Evolutionary conservation across 768 basidiomycete genomes (phyloP).

Genomic region (Suillus subaureus): DNA sequence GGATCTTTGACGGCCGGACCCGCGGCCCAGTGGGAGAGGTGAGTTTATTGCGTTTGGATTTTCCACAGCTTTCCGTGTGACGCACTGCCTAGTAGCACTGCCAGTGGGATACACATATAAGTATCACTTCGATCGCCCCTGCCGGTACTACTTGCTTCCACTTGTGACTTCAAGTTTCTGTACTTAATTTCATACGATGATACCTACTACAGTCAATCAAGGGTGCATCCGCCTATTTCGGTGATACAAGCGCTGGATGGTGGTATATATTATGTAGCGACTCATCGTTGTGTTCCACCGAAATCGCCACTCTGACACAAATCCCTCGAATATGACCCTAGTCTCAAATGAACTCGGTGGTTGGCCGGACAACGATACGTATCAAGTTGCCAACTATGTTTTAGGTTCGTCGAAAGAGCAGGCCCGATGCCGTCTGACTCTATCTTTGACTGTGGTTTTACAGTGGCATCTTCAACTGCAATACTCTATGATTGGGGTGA

Average conservation of each 20-base stretch:
- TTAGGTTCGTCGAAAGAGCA: neutral
- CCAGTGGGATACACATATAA: neutral
- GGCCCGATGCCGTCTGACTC: neutral
- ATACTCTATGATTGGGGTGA: neutral
- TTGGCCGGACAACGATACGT: neutral
- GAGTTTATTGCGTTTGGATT: too few relatives aligned
- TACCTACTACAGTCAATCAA: neutral
- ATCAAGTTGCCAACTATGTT: neutral
- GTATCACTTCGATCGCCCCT: neutral
- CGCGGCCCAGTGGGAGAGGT: too few relatives aligned
- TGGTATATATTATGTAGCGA: neutral
- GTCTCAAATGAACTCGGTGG: neutral
- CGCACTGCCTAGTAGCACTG: neutral
- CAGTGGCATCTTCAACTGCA: neutral
- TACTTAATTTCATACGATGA: neutral
- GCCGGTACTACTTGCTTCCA: neutral
- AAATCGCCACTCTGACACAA: neutral
- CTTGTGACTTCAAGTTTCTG: neutral
- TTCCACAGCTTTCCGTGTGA: neutral
- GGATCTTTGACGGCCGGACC: too few relatives aligned
- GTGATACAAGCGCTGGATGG: neutral
- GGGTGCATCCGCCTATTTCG: neutral
- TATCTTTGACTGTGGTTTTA: neutral
- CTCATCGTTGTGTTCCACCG: neutral
- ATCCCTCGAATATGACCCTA: neutral